Conservation (phyloP, 164 flowering plant species). For the Dillenia turbinata region DNA sequence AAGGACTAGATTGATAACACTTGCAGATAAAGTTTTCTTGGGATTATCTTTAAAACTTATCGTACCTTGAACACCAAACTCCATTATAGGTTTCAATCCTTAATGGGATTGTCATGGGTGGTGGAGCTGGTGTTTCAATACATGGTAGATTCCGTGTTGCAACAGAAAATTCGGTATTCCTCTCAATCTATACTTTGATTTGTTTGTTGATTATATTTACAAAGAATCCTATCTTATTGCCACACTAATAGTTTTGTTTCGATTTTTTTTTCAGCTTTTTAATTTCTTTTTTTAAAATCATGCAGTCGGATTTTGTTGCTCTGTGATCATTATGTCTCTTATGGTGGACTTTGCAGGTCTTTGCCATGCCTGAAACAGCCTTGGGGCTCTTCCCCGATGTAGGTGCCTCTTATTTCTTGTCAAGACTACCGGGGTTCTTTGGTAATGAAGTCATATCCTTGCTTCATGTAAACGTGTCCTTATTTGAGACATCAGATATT, state of each 20-base stretch:
- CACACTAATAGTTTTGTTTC: too few species aligned
- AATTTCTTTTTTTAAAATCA: not conserved
- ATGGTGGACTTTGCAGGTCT: conserved; percentile 2
- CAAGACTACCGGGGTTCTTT: conserved; percentile 24
- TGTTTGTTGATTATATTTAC: not conserved
- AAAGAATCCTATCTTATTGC: not conserved
- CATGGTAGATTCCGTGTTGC: conserved; percentile 18
- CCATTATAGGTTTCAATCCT: conserved; percentile 17
- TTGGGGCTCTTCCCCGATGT: conserved; percentile 26
- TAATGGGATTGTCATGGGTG: conserved; percentile 30
- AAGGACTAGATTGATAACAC: too few species aligned
- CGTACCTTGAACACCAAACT: not conserved
- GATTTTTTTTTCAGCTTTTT: not conserved
- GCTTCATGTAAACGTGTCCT: not conserved
- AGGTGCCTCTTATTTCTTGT: conserved; percentile 31
- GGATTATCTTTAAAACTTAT: not conserved
- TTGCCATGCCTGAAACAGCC: conserved; percentile 27
- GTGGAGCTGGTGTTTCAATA: conserved; percentile 29
- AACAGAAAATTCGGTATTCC: conserved; percentile 22
- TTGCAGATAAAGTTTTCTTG: not conserved
- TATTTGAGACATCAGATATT: not conserved
- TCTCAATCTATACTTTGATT: not conserved
- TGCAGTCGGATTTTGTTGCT: not conserved
- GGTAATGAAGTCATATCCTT: conserved; percentile 12
- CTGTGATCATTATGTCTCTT: not conserved